Evolutionary conservation across 768 basidiomycete species (phyloP).

Genomic region (Termitomyces sp.): DNA sequence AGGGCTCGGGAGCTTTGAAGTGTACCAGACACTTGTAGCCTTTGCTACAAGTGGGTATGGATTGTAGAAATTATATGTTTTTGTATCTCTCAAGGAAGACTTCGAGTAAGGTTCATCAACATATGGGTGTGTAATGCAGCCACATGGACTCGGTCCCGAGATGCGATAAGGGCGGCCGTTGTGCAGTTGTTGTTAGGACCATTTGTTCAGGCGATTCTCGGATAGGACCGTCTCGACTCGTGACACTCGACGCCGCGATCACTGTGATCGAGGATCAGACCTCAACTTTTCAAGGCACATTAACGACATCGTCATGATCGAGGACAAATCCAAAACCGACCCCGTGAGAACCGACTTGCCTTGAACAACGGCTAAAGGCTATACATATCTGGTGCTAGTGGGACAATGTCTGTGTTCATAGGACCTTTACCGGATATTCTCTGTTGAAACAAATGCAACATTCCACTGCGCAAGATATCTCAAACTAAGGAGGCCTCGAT

Average conservation of each 20-base stretch:
- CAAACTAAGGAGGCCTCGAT: constrained; percentile 3
- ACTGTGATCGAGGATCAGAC: constrained; percentile 26
- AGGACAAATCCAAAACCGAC: constrained; percentile 19
- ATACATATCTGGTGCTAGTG: background rate
- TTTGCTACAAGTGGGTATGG: constrained; percentile 42
- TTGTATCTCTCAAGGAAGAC: background rate
- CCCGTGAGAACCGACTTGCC: constrained; percentile 4
- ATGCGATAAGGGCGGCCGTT: constrained; percentile 24
- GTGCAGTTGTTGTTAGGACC: constrained; percentile 14
- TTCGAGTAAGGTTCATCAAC: constrained; percentile 20
- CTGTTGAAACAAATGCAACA: background rate
- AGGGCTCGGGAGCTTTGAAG: constrained; percentile 42
- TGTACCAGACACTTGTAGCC: constrained; percentile 41
- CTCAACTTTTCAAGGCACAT: constrained; percentile 21
- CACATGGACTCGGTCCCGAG: constrained; percentile 26
- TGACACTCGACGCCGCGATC: constrained; percentile 28
- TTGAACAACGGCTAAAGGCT: background rate
- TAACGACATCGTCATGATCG: constrained; percentile 28
- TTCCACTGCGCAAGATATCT: background rate
- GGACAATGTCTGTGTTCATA: background rate
- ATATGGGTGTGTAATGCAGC: constrained; percentile 11
- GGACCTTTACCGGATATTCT: background rate
- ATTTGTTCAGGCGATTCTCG: constrained; percentile 25
- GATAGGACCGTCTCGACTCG: constrained; percentile 23
- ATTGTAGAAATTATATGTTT: constrained; percentile 17